These are phyloP conservation scores for Stemphylium beticola DNA, from an alignment of 2,329 filamentous ascomycete genomes.

Conservation along the genomic window DNA sequence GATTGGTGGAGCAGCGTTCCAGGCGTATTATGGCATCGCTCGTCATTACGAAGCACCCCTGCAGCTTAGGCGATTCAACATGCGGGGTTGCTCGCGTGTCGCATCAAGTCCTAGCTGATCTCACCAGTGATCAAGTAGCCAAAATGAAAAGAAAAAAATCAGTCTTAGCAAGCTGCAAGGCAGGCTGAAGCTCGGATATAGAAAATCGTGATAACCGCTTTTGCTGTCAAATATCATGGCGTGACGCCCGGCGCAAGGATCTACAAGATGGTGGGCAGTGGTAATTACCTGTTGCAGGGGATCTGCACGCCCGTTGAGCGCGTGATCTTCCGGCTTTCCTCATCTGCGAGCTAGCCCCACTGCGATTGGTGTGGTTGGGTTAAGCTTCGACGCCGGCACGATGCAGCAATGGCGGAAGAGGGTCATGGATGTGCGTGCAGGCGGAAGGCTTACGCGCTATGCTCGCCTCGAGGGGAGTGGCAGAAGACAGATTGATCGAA, in stretches of 20 bases:
- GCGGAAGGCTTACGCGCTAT: slow-evolving; percentile 28
- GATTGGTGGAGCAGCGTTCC: background rate
- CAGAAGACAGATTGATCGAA: slow-evolving; percentile 11
- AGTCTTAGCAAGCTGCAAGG: background rate
- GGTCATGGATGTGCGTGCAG: slow-evolving; percentile 23
- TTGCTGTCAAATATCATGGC: no score
- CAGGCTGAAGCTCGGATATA: slow-evolving; percentile 7
- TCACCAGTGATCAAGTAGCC: background rate
- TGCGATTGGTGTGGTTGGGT: slow-evolving; percentile 33
- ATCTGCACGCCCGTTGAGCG: slow-evolving; percentile 47
- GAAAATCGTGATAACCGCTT: no score
- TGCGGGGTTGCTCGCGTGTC: slow-evolving; percentile 8
- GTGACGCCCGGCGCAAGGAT: slow-evolving; percentile 10
- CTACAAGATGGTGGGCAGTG: slow-evolving; percentile 16
- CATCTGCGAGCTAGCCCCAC: slow-evolving; percentile 23
- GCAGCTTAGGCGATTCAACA: slow-evolving; percentile 4
- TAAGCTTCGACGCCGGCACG: slow-evolving; percentile 38
- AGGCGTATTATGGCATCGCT: background rate
- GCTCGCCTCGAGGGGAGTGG: slow-evolving; percentile 8
- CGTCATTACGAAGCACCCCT: background rate
- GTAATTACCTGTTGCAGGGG: slow-evolving; percentile 19
- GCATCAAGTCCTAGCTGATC: background rate
- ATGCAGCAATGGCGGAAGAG: slow-evolving; percentile 23
- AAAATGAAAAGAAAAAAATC: background rate
- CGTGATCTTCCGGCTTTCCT: slow-evolving; percentile 41